Conservation (phyloP, 1,139 yeast species). For the Sugiyamaella novakii region DNA sequence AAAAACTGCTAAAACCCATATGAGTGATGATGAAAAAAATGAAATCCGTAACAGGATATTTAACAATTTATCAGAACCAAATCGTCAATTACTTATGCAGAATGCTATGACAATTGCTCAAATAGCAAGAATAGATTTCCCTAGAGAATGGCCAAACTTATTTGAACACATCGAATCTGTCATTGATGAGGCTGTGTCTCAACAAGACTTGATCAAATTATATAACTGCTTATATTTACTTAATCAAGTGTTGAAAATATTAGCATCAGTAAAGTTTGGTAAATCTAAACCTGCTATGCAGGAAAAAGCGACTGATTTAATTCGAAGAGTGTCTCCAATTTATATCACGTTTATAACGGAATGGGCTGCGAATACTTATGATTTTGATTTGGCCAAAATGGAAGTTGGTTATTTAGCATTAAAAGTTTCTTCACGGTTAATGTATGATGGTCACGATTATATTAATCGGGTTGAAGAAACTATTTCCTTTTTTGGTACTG, state of each 20-base stretch:
- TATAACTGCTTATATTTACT: slow-evolving; percentile 66
- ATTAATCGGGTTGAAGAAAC: slow-evolving; percentile 64
- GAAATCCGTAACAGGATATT: slow-evolving; percentile 64
- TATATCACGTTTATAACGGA: slow-evolving; percentile 61
- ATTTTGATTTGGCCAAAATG: slow-evolving; percentile 46
- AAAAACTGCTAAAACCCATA: slow-evolving; percentile 57
- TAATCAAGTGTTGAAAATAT: slow-evolving; percentile 73
- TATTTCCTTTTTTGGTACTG: slow-evolving; percentile 57
- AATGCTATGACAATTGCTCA: slow-evolving; percentile 80
- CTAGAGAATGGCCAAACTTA: slow-evolving; percentile 78
- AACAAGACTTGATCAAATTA: slow-evolving; percentile 53
- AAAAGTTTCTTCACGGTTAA: slow-evolving; percentile 70
- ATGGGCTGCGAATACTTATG: slow-evolving; percentile 51
- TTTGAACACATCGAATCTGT: slow-evolving; percentile 64
- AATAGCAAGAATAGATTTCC: slow-evolving; percentile 82
- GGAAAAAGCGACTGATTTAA: slow-evolving; percentile 62
- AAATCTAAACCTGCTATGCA: slow-evolving; percentile 79
- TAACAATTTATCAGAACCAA: slow-evolving; percentile 63
- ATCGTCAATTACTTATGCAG: slow-evolving; percentile 73
- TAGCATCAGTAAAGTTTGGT: slow-evolving; percentile 80
- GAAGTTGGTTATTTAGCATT: slow-evolving; percentile 76
- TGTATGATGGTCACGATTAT: slow-evolving; percentile 75
- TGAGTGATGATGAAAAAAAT: slow-evolving; percentile 66
- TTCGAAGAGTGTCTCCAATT: slow-evolving; percentile 59
- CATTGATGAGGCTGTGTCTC: slow-evolving; percentile 46